phyloP scores from a whole-genome alignment of 768 basidiomycete genomes.

The Suillus lakei region DNA sequence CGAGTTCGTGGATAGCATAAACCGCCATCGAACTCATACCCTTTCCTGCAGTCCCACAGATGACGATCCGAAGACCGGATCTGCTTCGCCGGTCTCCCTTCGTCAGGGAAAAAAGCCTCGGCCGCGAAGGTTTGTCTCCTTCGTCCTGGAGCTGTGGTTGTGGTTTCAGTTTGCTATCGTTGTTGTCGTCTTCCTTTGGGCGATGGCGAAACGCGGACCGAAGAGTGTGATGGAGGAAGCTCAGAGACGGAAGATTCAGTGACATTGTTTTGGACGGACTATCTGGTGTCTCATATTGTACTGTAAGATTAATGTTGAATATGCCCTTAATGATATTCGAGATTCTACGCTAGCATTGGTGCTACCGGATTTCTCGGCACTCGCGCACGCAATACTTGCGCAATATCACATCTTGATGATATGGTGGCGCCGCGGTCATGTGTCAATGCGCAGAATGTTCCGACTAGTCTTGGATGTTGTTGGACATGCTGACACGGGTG shows the following conservation, averaged over 20 bases:
- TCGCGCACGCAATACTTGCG: background rate
- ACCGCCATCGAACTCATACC: slow-evolving; percentile 24
- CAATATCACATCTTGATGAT: too few relatives aligned
- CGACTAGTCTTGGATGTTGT: background rate
- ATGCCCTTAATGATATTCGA: background rate
- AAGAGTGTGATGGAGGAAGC: slow-evolving; percentile 64
- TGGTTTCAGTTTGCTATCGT: slow-evolving; percentile 84
- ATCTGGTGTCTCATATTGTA: slow-evolving; percentile 13
- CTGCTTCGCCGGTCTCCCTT: background rate
- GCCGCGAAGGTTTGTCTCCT: slow-evolving; percentile 40
- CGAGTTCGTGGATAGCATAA: slow-evolving; percentile 50
- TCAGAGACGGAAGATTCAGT: slow-evolving; percentile 32
- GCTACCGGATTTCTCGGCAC: background rate
- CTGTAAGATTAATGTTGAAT: slow-evolving; percentile 26
- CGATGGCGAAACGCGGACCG: slow-evolving; percentile 80
- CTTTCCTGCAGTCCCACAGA: slow-evolving; percentile 7
- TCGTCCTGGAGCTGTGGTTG: slow-evolving; percentile 79
- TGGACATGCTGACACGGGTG: background rate
- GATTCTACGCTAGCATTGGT: background rate
- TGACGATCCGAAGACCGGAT: slow-evolving; percentile 10
- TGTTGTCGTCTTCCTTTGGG: slow-evolving; percentile 76
- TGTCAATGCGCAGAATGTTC: background rate
- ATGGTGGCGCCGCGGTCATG: background rate
- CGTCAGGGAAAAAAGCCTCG: slow-evolving; percentile 26
- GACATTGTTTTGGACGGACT: slow-evolving; percentile 7